Evolutionary conservation across 129 eudicot genomes (phyloP), one percentile per base, ranked within the genome.

Genomic region (Helianthus tuberosus): DNA sequence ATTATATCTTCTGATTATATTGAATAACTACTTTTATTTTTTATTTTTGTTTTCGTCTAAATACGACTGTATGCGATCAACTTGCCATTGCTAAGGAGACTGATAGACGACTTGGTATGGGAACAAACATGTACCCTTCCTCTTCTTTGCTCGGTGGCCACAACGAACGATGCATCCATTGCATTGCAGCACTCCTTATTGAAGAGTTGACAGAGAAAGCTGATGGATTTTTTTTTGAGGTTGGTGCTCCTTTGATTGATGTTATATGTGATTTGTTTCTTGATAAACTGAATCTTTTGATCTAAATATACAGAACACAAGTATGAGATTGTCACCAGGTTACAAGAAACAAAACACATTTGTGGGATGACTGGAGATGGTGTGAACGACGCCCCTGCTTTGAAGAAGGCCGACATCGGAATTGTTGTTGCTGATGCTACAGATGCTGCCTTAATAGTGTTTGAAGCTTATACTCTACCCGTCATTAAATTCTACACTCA

Each of bases 321-420:
- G 58, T 90, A 90, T 15, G 96, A 90, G 59, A 90, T 90, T 2
- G 96, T 90, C 82, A 90, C 87, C 82, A 90, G 85, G 77, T 68
- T 91, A 74, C 97, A 88, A 68, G 97, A 91, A 78, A 88, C 88
- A 71, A 88, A 91, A 79, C 97, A 88, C 63, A 91, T 88, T 16
- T 88, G 92, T 51, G 95, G 95, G 48, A 91, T 91, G 96, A 91
- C 97, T n/a, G 97, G 96, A 51, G 97, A 91, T 68, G 97, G 97
- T 80, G 97, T 90, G 44, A 91, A 91, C 51, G 97, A 91, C 84
- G 96, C 96, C 66, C 94, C 96, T 9, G 97, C 97, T 62, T 69
- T 91, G 70, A 88, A 91, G 83, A 91, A 84, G 81, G 97, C 96
- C 1, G 97, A 86, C 69, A 91, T 91, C 5, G 97, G 96, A 41